Evolutionary conservation across 352 stramenopile genomes (phyloP), one percentile per base, ranked within the genome.

Genomic region (Globisporangium mamillatum): DNA sequence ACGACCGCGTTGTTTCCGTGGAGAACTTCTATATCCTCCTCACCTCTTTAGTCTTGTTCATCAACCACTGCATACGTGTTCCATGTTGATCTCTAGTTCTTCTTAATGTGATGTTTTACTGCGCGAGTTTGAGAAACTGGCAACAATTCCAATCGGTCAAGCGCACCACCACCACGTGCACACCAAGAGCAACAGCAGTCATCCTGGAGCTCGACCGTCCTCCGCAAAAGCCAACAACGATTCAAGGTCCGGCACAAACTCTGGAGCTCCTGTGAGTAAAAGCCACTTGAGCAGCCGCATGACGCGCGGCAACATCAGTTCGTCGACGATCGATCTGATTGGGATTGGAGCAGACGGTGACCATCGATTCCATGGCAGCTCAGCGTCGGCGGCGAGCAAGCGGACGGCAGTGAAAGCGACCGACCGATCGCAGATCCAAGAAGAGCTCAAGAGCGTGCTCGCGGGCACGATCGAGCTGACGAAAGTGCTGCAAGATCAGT

Each of bases 1-100:
- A 62, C 60, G 80, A 88, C 41, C 84, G 84, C 4, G 68, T 85
- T 56, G 79, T 92, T 36, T 88, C 80, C 14, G 80, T 92, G 57
- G 84, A 90, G 66, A 84, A 81, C 56, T 92, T 92, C 59, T 73
- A 92, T 92, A 92, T 92, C 84, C 79, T 82, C 69, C 48, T 52
- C 34, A 16, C 24, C 10, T 44, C 41, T 20, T 20, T n/a, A 7
- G 8, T 2, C 44, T 50, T 50, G 18, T 22, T 22, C n/a, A 4
- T 22, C 44, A 20, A 22, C 18, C 18, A 2, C 44, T 52, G 44
- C 44, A 24, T 24, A 4, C 6, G 44, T 52, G 44, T 12, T 52
- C 18, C 0, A 12, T 9, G 7, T 24, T 10, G 5, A 24, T 6
- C 7, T 50, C 5, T 16, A 50, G 41, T 12, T 66, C 69, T 71